These are phyloP conservation scores for Phaffia tasmanica DNA, from an alignment of 768 basidiomycete genomes.

Conservation along the genomic window DNA sequence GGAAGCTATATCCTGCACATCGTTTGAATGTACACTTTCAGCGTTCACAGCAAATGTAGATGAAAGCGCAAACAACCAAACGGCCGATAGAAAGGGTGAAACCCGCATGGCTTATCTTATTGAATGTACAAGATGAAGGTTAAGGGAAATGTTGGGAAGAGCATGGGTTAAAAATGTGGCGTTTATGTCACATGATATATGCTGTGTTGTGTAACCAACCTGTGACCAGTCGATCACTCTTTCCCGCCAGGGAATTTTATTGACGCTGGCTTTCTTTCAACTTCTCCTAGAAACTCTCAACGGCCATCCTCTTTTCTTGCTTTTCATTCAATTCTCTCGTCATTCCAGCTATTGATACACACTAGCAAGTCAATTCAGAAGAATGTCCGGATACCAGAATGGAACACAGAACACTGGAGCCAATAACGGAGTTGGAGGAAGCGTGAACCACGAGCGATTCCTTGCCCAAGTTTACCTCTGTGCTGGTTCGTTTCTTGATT, in stretches of 20 bases:
- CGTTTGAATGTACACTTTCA: too few relatives aligned
- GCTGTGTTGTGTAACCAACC: too few relatives aligned
- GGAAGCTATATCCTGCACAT: background rate
- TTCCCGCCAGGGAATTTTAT: too few relatives aligned
- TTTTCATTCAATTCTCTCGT: background rate
- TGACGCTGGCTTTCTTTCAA: background rate
- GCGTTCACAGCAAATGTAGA: too few relatives aligned
- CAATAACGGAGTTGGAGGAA: constrained; percentile 3
- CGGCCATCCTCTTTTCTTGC: background rate
- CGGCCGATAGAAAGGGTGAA: too few relatives aligned
- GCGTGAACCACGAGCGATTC: background rate
- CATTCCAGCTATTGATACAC: background rate
- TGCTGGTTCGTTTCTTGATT: constrained; percentile 4
- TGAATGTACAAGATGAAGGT: background rate
- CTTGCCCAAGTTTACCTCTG: constrained; percentile 23
- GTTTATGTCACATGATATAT: too few relatives aligned
- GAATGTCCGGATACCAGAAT: constrained; percentile 13
- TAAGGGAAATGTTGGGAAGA: background rate
- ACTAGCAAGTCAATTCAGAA: background rate
- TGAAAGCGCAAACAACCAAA: too few relatives aligned
- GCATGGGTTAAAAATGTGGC: background rate
- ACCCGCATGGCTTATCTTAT: background rate
- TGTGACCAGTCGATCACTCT: too few relatives aligned
- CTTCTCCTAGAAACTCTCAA: background rate
- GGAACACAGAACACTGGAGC: constrained; percentile 3